These are phyloP conservation scores for Mycena capillaripes DNA, from an alignment of 768 basidiomycete species.

Conservation along the genomic window DNA sequence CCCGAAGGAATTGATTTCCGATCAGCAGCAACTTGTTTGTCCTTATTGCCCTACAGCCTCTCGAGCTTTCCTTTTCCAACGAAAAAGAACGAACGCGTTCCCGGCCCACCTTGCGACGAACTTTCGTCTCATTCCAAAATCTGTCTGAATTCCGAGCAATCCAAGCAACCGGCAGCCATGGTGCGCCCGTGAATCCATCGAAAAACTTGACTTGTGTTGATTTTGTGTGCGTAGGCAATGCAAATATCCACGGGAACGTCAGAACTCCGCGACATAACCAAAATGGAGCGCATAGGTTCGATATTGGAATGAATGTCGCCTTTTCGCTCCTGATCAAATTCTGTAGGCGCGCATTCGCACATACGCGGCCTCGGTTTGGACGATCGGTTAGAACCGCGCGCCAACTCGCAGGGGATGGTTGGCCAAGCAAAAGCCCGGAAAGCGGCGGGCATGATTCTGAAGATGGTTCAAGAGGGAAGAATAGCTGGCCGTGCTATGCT, in stretches of 20 bases:
- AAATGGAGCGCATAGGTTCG: constrained; percentile 93
- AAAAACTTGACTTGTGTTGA: neutral
- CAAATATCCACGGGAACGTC: constrained; percentile 84
- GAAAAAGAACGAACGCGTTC: neutral
- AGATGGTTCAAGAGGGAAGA: constrained; percentile 96
- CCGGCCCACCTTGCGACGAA: neutral
- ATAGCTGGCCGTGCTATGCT: constrained; percentile 97
- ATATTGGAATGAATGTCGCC: neutral
- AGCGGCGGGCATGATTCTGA: constrained; percentile 97
- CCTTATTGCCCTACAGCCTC: neutral
- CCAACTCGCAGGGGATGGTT: constrained; percentile 95
- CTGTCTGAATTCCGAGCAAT: neutral
- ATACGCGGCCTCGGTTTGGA: constrained; percentile 96
- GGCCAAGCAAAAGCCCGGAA: constrained; percentile 97
- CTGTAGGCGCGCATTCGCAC: constrained; percentile 89
- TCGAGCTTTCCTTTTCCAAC: too few species aligned
- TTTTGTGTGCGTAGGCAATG: constrained; percentile 63
- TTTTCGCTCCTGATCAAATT: constrained; percentile 6
- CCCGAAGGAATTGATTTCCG: too few species aligned
- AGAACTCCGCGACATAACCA: constrained; percentile 88
- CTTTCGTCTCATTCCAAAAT: neutral
- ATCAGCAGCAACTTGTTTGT: too few species aligned
- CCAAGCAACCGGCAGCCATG: neutral
- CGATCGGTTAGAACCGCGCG: constrained; percentile 90
- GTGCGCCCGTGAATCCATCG: neutral